Evolutionary conservation across 495 filamentous ascomycete genomes (phyloP).

Genomic region (Podospora fimiseda): DNA sequence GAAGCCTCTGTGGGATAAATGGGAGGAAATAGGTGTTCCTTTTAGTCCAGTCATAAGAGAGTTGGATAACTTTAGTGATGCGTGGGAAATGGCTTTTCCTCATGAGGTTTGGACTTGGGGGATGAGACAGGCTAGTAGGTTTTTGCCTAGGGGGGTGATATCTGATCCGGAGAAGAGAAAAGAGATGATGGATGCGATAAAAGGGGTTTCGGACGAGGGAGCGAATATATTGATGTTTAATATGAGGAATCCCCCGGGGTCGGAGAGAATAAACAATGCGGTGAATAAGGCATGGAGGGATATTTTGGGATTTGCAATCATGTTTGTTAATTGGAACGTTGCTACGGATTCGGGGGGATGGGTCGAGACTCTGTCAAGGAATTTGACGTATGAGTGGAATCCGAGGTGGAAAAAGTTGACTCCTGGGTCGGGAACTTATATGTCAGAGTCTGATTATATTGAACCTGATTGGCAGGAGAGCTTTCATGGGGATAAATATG

Average conservation of each 20-base stretch:
- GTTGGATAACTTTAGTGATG: conserved; percentile 43
- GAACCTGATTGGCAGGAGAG: conserved; percentile 54
- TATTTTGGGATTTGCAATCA: conserved; percentile 35
- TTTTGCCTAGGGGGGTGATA: conserved; percentile 42
- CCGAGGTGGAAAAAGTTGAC: conserved; percentile 14
- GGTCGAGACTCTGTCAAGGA: background rate
- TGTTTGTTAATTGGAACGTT: conserved; percentile 14
- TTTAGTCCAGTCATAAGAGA: conserved; percentile 40
- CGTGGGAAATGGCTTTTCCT: conserved; percentile 41
- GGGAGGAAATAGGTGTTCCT: conserved; percentile 30
- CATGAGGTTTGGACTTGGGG: conserved; percentile 38
- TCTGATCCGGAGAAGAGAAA: conserved; percentile 25
- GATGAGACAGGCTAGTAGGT: conserved; percentile 36
- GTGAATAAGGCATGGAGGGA: conserved; percentile 41
- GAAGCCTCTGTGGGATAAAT: conserved; percentile 3
- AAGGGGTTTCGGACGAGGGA: conserved; percentile 33
- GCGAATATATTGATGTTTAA: conserved; percentile 41
- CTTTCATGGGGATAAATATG: conserved; percentile 53
- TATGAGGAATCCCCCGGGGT: conserved; percentile 34
- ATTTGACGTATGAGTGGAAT: conserved; percentile 9
- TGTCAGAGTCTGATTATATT: conserved; percentile 45
- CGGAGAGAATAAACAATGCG: conserved; percentile 28
- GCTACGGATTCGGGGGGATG: background rate
- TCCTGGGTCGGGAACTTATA: conserved; percentile 36
- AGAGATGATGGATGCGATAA: conserved; percentile 35